These are phyloP conservation scores for Pyricularia grisea DNA, from an alignment of 2,329 filamentous ascomycete genomes.

Conservation along the genomic window DNA sequence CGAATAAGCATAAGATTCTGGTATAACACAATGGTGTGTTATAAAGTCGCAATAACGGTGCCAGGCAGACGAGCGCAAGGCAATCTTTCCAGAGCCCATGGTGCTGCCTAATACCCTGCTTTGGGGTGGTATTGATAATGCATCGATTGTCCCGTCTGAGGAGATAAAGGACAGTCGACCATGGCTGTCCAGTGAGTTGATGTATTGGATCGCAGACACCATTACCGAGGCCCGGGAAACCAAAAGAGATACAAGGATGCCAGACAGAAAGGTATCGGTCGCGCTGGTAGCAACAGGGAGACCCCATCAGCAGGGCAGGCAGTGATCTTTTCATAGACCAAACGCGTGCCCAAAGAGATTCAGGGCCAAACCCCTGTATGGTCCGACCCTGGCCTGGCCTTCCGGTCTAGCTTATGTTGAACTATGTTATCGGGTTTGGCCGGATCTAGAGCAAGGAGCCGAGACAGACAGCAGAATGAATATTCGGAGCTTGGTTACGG, in stretches of 20 bases:
- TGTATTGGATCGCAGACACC: not conserved
- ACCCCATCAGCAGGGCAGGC: not conserved
- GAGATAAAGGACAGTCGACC: not conserved
- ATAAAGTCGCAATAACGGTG: not conserved
- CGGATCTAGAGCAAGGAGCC: not conserved
- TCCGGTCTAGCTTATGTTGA: not conserved
- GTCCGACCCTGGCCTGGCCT: not conserved
- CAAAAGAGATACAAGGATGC: not conserved
- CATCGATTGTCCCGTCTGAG: not conserved
- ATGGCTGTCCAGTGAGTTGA: not conserved
- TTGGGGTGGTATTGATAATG: too few relatives aligned
- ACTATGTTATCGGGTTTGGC: not conserved
- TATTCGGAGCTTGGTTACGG: too few relatives aligned
- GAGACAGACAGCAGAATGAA: too few relatives aligned
- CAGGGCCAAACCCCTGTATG: not conserved
- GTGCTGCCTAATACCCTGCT: too few relatives aligned
- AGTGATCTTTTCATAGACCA: not conserved
- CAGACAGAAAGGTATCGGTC: not conserved
- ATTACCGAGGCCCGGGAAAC: not conserved
- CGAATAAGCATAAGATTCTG: not conserved
- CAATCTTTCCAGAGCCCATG: not conserved
- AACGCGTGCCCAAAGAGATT: not conserved
- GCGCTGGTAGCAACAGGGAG: not conserved
- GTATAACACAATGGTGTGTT: not conserved
- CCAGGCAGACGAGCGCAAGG: not conserved